phyloP scores from a whole-genome alignment of 164 flowering plant genomes.

The Berberis vulgaris region DNA sequence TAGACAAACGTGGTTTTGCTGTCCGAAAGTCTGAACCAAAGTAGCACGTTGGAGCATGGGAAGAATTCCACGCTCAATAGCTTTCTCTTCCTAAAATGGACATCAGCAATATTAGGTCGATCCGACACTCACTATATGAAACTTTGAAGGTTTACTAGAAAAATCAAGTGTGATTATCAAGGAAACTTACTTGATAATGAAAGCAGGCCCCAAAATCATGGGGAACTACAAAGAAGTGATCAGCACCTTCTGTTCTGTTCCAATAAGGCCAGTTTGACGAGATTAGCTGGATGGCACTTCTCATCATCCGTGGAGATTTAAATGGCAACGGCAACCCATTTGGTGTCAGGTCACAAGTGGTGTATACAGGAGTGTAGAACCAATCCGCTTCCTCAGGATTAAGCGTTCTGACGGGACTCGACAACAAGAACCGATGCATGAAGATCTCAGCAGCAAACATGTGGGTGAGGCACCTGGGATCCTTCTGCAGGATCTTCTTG shows the following conservation, averaged over 20 bases:
- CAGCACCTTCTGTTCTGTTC: constrained; percentile 92
- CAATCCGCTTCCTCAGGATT: constrained; percentile 98
- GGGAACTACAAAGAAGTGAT: constrained; percentile 88
- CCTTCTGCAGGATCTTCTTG: constrained; percentile 82
- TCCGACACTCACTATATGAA: too few species aligned
- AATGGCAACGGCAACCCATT: constrained; percentile 93
- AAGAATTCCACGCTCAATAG: constrained; percentile 90
- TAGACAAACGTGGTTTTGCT: constrained; percentile 86
- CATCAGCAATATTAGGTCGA: background rate
- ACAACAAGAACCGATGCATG: constrained; percentile 88
- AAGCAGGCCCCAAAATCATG: constrained; percentile 97
- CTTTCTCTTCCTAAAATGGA: constrained; percentile 74
- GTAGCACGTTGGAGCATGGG: constrained; percentile 81
- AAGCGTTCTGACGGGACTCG: constrained; percentile 85
- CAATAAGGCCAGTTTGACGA: constrained; percentile 96
- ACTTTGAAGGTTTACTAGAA: too few species aligned
- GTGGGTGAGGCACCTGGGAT: constrained; percentile 85
- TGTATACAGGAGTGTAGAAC: constrained; percentile 92
- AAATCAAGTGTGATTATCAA: background rate
- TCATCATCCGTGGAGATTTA: constrained; percentile 96
- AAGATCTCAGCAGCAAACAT: constrained; percentile 98
- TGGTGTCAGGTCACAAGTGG: constrained; percentile 89
- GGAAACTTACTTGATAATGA: constrained; percentile 69
- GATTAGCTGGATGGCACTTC: constrained; percentile 92
- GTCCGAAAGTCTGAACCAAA: constrained; percentile 96